Evolutionary conservation across 1,284 basidiomycete species (phyloP), one percentile per base, ranked within the genome.

Genomic region (Ustilago bromivora): DNA sequence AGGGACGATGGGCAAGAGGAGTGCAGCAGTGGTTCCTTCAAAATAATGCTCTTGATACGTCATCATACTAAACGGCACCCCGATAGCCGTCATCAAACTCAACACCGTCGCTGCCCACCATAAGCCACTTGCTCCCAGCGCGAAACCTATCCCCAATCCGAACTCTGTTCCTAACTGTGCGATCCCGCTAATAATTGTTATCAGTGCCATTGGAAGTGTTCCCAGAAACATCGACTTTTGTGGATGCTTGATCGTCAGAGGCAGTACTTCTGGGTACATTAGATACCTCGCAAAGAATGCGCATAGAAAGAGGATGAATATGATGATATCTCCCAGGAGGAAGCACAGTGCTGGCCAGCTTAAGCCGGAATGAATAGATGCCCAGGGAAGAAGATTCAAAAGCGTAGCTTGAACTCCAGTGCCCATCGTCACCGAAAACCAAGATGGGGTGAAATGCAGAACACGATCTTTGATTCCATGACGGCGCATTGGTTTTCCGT

Each of bases 11-110:
- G 82, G 82, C 9, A 83, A 63, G 38, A 83, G 57, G 10, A 82
- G 38, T 13, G 75, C 71, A 4, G 81, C 81, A 9, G 82, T 82
- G 46, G 74, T 82, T 6, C 71, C 71, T 61, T 78, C 71, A 47
- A 83, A 78, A n/a, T 66, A 66, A 55, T 83, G 82, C 47, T 71
- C 71, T 56, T 83, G 82, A 47, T 78, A 77, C 15, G 76, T 83
- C 76, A 82, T 81, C 71, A 81, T 79, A 55, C 66, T 71, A 36
- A 78, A 83, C 31, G 80, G 80, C 8, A 83, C 70, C 15, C 76
- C 81, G 12, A 81, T 60, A 8, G 71, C 69, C 2, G 66, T 79
- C 12, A 79, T 10, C 28, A 81, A 51, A 47, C 65, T 66, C 9
- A 82, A 12, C 15, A 62, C 66, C 13, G 63, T 65, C 0, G 74